Evolutionary conservation across 441 rosid genomes (phyloP).

Genomic region (Populus hybrid): DNA sequence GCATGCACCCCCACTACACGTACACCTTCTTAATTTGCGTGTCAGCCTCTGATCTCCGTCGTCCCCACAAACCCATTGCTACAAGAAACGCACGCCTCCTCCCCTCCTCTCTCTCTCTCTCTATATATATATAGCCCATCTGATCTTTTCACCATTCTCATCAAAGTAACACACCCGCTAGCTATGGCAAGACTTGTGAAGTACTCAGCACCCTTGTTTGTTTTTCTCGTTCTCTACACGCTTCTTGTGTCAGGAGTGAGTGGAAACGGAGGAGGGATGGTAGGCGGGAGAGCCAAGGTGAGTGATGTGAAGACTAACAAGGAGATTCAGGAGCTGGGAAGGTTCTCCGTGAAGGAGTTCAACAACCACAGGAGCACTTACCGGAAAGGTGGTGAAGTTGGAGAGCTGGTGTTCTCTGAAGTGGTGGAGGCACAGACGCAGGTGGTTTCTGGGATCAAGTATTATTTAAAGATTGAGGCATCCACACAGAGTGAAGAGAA

Average conservation of each 20-base stretch:
- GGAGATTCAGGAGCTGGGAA: conserved; percentile 71
- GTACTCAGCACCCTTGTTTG: neutral
- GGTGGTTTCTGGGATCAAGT: conserved; percentile 71
- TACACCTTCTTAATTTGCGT: conserved; percentile 31
- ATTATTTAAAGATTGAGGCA: conserved; percentile 60
- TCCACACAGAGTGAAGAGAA: conserved; percentile 20
- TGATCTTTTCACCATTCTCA: neutral
- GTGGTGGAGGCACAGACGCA: conserved; percentile 68
- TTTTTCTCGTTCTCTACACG: neutral
- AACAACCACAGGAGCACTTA: conserved; percentile 24
- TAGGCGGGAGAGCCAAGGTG: conserved; percentile 55
- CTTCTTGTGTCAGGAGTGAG: neutral
- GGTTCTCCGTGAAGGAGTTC: conserved; percentile 50
- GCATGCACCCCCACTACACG: neutral
- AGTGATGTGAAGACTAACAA: conserved; percentile 39
- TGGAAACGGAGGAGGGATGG: conserved; percentile 23
- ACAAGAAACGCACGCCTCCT: neutral
- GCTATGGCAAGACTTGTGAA: conserved; percentile 13
- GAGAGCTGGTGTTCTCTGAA: conserved; percentile 34
- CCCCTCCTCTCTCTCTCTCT: neutral
- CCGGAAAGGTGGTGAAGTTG: conserved; percentile 4
- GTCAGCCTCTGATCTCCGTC: conserved; percentile 15
- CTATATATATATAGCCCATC: neutral
- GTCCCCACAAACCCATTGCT: neutral
- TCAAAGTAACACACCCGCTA: too few relatives aligned